Percentiles rank a stretch among this genome's conserved stretches.
phyloP scores from a whole-genome alignment of 768 basidiomycete genomes.

The Boletus fagicola region DNA sequence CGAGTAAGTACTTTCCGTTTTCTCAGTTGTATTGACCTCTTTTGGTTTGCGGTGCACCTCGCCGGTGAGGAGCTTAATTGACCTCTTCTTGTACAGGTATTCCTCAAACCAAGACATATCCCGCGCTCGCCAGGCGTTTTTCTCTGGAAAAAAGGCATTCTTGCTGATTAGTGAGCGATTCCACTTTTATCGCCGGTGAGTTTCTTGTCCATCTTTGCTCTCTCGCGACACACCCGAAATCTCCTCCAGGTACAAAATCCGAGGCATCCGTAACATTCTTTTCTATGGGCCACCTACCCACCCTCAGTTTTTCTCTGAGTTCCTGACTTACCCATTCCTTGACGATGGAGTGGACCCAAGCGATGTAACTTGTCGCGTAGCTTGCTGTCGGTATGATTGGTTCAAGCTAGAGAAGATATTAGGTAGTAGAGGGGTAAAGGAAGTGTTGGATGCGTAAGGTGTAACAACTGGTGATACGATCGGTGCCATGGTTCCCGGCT shows the following conservation, averaged over 20 bases:
- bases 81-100: conserved; percentile 51
- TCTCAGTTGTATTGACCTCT: background rate
- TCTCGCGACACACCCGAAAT: conserved; percentile 1
- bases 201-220: background rate
- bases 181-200: conserved; percentile 90
- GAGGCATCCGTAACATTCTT: conserved; percentile 88
- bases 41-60: background rate
- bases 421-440: conserved; percentile 25
- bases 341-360: conserved; percentile 82
- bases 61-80: background rate
- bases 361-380: conserved; percentile 77
- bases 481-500: background rate
- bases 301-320: conserved; percentile 88
- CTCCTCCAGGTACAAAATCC: conserved; percentile 76
- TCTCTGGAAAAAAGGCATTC: conserved; percentile 82
- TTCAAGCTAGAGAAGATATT: conserved; percentile 81
- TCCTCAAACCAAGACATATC: conserved; percentile 93
- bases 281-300: conserved; percentile 94
- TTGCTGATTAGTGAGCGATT: conserved; percentile 95
- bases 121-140: conserved; percentile 90
- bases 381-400: conserved; percentile 90
- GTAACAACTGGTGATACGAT: background rate
- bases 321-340: conserved; percentile 86
- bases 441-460: conserved; percentile 13
- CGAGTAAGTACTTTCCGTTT: conserved; percentile 54